Percentiles rank a stretch among this genome's conserved stretches.
Evolutionary conservation across 805 yeast species (phyloP).

Genomic region (Saturnispora ahearnii): DNA sequence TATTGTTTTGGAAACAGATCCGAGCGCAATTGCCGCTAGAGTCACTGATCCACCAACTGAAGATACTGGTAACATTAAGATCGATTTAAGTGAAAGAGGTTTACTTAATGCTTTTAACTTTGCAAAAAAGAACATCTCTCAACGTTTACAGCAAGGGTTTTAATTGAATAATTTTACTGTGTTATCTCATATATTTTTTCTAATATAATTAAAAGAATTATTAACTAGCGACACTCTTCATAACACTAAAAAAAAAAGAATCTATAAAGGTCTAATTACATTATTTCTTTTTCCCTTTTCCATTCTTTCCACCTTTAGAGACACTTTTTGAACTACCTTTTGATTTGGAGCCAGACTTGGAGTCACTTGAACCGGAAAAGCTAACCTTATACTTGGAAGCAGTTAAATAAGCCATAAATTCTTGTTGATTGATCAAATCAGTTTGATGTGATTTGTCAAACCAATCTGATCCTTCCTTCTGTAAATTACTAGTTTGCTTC

Average conservation of each 20-base stretch:
- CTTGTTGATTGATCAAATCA: conserved; percentile 50
- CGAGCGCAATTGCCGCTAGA: conserved; percentile 77
- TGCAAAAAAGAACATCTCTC: conserved; percentile 61
- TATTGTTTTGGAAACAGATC: conserved; percentile 81
- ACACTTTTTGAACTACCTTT: conserved; percentile 7
- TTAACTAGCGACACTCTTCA: too few relatives aligned
- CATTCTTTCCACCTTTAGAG: conserved; percentile 14
- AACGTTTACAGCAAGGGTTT: conserved; percentile 33
- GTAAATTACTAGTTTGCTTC: conserved; percentile 22
- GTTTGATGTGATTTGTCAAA: conserved; percentile 52
- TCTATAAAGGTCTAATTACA: background rate
- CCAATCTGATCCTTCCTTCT: conserved; percentile 49
- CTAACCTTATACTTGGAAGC: conserved; percentile 63
- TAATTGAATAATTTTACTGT: conserved; percentile 8
- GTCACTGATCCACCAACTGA: conserved; percentile 80
- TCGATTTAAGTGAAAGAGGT: conserved; percentile 67
- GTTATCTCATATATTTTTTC: background rate
- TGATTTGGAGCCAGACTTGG: conserved; percentile 9
- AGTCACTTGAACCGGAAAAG: conserved; percentile 38
- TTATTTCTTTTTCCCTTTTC: conserved; percentile 21
- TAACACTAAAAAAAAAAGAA: too few relatives aligned
- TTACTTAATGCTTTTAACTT: conserved; percentile 78
- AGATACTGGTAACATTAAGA: conserved; percentile 49
- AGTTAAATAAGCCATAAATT: conserved; percentile 56
- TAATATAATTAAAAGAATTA: background rate